Base-by-base conservation (phyloP, 768 basidiomycete species). In the Mycena kentingensis region DNA sequence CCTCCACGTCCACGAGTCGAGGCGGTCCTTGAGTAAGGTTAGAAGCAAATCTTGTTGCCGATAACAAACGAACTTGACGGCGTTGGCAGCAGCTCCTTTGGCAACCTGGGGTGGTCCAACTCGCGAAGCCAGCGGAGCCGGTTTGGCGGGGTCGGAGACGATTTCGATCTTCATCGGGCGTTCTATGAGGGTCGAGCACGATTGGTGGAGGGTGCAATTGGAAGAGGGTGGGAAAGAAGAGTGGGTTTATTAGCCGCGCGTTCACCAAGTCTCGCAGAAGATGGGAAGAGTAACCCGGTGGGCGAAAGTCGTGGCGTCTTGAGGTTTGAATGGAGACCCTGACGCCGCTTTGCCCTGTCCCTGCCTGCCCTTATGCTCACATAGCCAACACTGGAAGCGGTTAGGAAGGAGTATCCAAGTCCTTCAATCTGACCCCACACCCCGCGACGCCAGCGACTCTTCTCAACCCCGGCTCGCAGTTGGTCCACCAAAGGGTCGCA, bases 81-180 rank as follows among this genome's bases (percentile, higher is more conserved):
- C 55, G 46, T 61, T 66, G 22, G 57, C 68, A 47, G 67, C 62
- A 36, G 74, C 64, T 22, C 64, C 66, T 34, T 66, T 61, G 8
- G 71, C 74, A 37, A 76, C 70, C 13, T 82, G 72, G 3, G 84
- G 81, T 29, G 93, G 90, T 3, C 91, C 90, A 29, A 99, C 91
- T 47, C 97, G 90, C 22, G 89, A 82, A 16, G 83, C 84, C 58
- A 99, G 78, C 4, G 90, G 79, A 18, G 76, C 76, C 10, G 76
- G 69, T 36, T 81, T 79, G 38, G 85, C 79, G 12, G 92, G 92
- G 74, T 96, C 92, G 68, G 96, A 81, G 38, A 98, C 84, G 60
- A 98, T 92, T 79, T 99, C 96, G 57, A 98, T 94, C 80, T 94
- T 96, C 94, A 98, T 97, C 21, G 93, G 90, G 61, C 91, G 90